Conservation (phyloP, 257 asterid species). For the Solanum clarkiae region DNA sequence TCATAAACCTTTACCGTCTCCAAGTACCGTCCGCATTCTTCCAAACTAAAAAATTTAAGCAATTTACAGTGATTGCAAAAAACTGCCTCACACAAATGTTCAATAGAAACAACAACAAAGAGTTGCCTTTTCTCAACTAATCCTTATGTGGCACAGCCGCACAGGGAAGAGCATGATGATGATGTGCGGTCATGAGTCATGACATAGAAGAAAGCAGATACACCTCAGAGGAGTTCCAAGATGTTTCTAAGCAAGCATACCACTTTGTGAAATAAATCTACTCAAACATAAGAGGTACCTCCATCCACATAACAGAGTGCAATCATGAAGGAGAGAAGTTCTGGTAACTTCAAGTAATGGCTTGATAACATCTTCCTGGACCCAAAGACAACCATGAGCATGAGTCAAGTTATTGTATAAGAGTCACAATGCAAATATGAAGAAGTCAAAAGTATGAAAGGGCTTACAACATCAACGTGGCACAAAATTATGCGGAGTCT, state of each 20-base stretch:
- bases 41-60: slow-evolving; percentile 43
- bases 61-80: background rate
- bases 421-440: background rate
- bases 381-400: slow-evolving; percentile 6
- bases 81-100: background rate
- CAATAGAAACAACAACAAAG: background rate
- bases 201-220: background rate
- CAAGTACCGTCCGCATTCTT: slow-evolving; percentile 95
- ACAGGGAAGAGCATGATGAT: background rate
- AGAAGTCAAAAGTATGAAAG: background rate
- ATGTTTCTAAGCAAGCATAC: background rate
- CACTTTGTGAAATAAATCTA: background rate
- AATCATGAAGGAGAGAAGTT: slow-evolving; percentile 92
- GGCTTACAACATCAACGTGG: slow-evolving; percentile 91
- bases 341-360: slow-evolving; percentile 94
- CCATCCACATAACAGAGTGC: slow-evolving; percentile 94
- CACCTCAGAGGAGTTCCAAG: background rate
- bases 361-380: slow-evolving; percentile 89
- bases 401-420: background rate
- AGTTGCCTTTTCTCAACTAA: background rate
- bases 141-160: background rate
- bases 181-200: background rate
- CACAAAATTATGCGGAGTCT: slow-evolving; percentile 87
- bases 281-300: slow-evolving; percentile 32
- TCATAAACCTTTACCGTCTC: slow-evolving; percentile 95